These are phyloP conservation scores for Salix caprea DNA, from an alignment of 345 rosid species.

Conservation along the genomic window DNA sequence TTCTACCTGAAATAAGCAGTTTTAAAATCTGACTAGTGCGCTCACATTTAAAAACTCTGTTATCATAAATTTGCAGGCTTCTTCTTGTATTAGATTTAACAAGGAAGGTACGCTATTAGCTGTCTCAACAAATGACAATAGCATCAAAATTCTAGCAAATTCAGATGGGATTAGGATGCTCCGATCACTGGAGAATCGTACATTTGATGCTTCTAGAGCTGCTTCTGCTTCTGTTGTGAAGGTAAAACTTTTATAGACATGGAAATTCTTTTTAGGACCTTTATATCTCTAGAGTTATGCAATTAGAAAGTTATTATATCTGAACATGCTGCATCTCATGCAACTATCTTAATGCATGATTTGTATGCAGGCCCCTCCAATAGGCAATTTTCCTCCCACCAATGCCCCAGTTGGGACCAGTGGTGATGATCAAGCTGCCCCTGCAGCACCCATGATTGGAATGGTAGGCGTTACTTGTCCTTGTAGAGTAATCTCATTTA, in stretches of 20 bases:
- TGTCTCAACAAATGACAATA: conserved; percentile 72
- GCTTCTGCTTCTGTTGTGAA: conserved; percentile 56
- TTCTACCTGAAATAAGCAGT: neutral
- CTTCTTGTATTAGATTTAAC: conserved; percentile 73
- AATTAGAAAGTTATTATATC: neutral
- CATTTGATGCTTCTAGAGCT: conserved; percentile 79
- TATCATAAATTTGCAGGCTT: conserved; percentile 50
- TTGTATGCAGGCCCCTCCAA: conserved; percentile 40
- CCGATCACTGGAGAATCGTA: conserved; percentile 56
- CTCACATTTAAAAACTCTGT: neutral
- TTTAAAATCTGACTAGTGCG: neutral
- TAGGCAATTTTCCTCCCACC: conserved; percentile 44
- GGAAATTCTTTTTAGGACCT: neutral
- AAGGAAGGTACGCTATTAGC: conserved; percentile 79
- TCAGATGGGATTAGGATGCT: conserved; percentile 69
- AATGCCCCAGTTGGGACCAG: conserved; percentile 49
- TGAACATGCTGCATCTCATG: neutral
- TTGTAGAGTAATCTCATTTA: neutral
- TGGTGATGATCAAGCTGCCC: conserved; percentile 47
- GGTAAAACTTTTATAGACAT: conserved; percentile 30
- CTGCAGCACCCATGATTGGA: conserved; percentile 54
- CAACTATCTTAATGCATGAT: conserved; percentile 14
- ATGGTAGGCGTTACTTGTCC: conserved; percentile 34
- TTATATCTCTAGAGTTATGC: neutral
- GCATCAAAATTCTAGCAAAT: conserved; percentile 70